Percentiles rank a stretch among this genome's conserved stretches.
phyloP scores from a whole-genome alignment of 805 yeast genomes.

The Candida pini region DNA sequence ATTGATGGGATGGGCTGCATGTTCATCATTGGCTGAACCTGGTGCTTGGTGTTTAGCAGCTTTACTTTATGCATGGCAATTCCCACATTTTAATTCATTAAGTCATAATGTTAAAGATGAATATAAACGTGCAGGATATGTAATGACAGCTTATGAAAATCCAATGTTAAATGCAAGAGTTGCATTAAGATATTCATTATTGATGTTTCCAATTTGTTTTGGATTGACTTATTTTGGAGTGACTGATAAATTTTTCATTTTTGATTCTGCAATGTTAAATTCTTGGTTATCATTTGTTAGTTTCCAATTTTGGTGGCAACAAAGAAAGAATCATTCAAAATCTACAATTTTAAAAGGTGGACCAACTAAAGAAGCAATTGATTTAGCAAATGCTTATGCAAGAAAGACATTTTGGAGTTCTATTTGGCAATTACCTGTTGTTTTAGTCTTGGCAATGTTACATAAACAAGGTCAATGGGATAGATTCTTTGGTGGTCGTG shows the following conservation, averaged over 20 bases:
- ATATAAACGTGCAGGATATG: conserved; percentile 89
- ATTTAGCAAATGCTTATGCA: conserved; percentile 63
- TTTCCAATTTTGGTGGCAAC: conserved; percentile 81
- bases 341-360: conserved; percentile 29
- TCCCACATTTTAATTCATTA: conserved; percentile 93
- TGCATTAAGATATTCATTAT: conserved; percentile 80
- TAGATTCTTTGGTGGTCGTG: conserved; percentile 45
- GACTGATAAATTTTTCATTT: conserved; percentile 72
- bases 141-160: conserved; percentile 93
- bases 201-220: conserved; percentile 90
- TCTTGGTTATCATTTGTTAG: conserved; percentile 83
- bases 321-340: conserved; percentile 48
- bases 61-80: conserved; percentile 93
- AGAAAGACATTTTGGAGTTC: conserved; percentile 89
- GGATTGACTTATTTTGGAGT: conserved; percentile 74
- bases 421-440: conserved; percentile 89
- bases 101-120: conserved; percentile 85
- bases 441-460: conserved; percentile 83
- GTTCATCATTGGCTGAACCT: conserved; percentile 73
- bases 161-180: conserved; percentile 92
- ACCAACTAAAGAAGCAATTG: conserved; percentile 51
- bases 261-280: conserved; percentile 80
- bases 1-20: conserved; percentile 98
- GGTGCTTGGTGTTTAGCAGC: conserved; percentile 95
- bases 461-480: conserved; percentile 97